phyloP scores from a whole-genome alignment of 352 stramenopile species.

The Thraustotheca clavata region DNA sequence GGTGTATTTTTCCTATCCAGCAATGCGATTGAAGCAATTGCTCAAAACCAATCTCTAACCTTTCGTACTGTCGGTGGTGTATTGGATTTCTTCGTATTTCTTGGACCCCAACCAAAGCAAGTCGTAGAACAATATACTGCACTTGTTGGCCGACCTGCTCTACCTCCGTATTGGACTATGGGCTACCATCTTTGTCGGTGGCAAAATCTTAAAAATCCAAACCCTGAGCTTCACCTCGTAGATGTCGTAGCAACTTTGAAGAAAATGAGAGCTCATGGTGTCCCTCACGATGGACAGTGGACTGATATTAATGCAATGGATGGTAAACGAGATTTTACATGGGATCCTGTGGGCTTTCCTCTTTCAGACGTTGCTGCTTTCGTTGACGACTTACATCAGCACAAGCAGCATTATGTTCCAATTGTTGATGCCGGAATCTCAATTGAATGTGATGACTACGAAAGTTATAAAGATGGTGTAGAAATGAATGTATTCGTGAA shows the following conservation, averaged over 20 bases:
- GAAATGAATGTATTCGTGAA: slow-evolving; percentile 71
- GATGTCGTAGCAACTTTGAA: slow-evolving; percentile 24
- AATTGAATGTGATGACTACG: slow-evolving; percentile 1
- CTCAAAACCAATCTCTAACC: slow-evolving; percentile 54
- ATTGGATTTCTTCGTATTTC: slow-evolving; percentile 73
- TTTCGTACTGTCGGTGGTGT: slow-evolving; percentile 72
- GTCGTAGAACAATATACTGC: slow-evolving; percentile 65
- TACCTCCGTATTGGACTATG: slow-evolving; percentile 79
- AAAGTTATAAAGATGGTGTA: slow-evolving; percentile 25
- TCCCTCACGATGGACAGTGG: slow-evolving; percentile 79
- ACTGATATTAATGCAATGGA: slow-evolving; percentile 62
- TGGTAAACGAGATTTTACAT: slow-evolving; percentile 39
- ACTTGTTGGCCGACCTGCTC: slow-evolving; percentile 57
- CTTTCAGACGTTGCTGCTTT: slow-evolving; percentile 35
- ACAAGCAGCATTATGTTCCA: slow-evolving; percentile 68
- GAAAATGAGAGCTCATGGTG: slow-evolving; percentile 29
- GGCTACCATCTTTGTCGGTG: slow-evolving; percentile 72
- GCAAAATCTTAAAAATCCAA: slow-evolving; percentile 24
- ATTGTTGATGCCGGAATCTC: slow-evolving; percentile 60
- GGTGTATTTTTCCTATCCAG: slow-evolving; percentile 71
- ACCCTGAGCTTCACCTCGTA: slow-evolving; percentile 18
- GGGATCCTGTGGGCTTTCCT: slow-evolving; percentile 51
- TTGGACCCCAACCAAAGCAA: slow-evolving; percentile 40
- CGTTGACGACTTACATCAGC: slow-evolving; percentile 70
- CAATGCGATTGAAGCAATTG: slow-evolving; percentile 81